phyloP scores from a whole-genome alignment of 768 basidiomycete species.

The Hortiboletus campestris region DNA sequence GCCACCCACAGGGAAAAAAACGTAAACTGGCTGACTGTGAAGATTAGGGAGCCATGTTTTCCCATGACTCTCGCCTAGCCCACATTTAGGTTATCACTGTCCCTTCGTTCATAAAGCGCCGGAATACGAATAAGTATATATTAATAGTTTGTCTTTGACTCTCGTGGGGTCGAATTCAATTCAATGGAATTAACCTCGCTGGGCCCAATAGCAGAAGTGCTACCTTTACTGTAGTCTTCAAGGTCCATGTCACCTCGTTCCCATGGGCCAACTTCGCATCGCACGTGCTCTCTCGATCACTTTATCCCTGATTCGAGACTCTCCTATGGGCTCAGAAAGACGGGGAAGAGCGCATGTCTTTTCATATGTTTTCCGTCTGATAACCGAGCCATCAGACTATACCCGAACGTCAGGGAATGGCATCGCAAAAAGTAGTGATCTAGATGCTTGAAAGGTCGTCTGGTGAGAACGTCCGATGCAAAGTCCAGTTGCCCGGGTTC shows the following conservation, averaged over 20 bases:
- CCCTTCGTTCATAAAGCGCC: background rate
- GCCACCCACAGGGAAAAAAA: slow-evolving; percentile 16
- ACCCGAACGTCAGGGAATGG: background rate
- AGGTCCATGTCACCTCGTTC: background rate
- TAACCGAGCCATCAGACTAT: background rate
- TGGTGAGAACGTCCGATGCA: background rate
- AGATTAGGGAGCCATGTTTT: background rate
- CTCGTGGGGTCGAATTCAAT: background rate
- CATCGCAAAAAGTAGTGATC: background rate
- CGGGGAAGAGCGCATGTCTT: background rate
- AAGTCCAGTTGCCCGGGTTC: background rate
- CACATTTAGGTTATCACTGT: background rate
- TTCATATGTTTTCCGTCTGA: background rate
- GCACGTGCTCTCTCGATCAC: background rate
- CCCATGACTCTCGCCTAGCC: no score
- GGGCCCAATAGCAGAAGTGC: background rate
- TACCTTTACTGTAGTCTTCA: background rate
- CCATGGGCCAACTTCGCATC: background rate
- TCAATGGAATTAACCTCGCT: slow-evolving; percentile 2
- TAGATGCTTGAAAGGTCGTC: background rate
- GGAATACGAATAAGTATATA: background rate
- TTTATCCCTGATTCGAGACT: no score
- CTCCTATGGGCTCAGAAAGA: background rate
- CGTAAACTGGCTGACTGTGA: slow-evolving; percentile 20
- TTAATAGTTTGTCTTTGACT: background rate